Evolutionary conservation across 2,329 filamentous ascomycete genomes (phyloP).

Genomic region (Exophiala spinifera): DNA sequence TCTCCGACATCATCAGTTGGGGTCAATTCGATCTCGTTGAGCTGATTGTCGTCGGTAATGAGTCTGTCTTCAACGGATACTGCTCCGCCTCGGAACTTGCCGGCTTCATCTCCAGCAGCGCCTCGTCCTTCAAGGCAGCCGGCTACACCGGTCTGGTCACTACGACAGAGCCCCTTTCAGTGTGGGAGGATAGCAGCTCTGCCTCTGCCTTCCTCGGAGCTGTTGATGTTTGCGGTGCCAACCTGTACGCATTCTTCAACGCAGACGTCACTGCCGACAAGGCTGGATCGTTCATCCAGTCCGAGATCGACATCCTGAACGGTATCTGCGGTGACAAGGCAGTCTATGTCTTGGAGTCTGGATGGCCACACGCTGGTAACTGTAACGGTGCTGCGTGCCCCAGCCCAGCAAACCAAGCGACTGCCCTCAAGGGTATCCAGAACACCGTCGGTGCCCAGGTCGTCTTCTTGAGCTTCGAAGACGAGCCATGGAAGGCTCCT

Average conservation of each 20-base stretch:
- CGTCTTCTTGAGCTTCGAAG: conserved; percentile 76
- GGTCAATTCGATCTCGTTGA: conserved; percentile 71
- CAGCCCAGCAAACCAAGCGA: conserved; percentile 62
- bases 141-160: conserved; percentile 75
- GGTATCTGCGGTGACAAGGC: conserved; percentile 68
- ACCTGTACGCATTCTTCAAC: conserved; percentile 97
- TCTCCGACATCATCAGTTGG: conserved; percentile 70
- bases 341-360: conserved; percentile 82
- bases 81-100: conserved; percentile 63
- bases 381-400: conserved; percentile 72
- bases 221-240: conserved; percentile 77
- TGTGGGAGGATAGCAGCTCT: conserved; percentile 59
- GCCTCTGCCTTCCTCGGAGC: conserved; percentile 60
- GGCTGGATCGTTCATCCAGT: conserved; percentile 73
- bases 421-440: conserved; percentile 70
- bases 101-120: conserved; percentile 66
- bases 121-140: conserved; percentile 57
- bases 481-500: conserved; percentile 78
- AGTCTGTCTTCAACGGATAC: conserved; percentile 75
- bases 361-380: conserved; percentile 73
- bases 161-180: conserved; percentile 79
- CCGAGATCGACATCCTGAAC: conserved; percentile 69
- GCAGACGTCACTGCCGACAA: conserved; percentile 56
- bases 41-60: conserved; percentile 85
- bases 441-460: conserved; percentile 62